phyloP scores from a whole-genome alignment of 2,329 filamentous ascomycete genomes.

The Talaromyces atroroseus region DNA sequence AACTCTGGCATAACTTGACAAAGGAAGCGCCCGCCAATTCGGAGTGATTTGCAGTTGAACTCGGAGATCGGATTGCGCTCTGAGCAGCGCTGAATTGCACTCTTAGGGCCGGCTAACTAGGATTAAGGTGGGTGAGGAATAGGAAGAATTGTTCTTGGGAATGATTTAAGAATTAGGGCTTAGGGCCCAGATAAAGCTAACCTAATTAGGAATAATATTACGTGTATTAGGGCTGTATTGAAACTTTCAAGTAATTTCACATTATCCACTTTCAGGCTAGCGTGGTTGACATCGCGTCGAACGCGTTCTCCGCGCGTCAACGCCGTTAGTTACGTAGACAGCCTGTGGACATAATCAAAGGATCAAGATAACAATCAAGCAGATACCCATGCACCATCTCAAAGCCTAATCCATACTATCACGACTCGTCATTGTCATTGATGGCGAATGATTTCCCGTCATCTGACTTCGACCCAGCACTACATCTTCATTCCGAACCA shows the following conservation, averaged over 20 bases:
- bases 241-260: background rate
- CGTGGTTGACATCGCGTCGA: constrained; percentile 4
- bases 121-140: no score
- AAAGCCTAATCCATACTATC: background rate
- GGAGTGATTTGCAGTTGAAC: no score
- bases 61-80: no score
- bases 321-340: background rate
- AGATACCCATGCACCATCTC: background rate
- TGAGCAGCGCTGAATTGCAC: no score
- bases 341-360: background rate
- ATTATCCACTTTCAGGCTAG: constrained; percentile 6
- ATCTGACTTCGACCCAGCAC: constrained; percentile 48
- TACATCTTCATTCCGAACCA: constrained; percentile 46
- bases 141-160: no score
- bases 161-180: no score
- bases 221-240: no score
- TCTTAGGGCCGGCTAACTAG: no score
- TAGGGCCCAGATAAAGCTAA: no score
- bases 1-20: no score
- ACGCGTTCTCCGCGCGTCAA: constrained; percentile 10
- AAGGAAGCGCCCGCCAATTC: no score
- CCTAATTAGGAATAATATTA: no score
- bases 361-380: background rate
- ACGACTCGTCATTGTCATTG: background rate
- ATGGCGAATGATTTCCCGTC: constrained; percentile 28